Base-by-base conservation (phyloP, 2,329 filamentous ascomycete genomes). In the Rutstroemia sp. region DNA sequence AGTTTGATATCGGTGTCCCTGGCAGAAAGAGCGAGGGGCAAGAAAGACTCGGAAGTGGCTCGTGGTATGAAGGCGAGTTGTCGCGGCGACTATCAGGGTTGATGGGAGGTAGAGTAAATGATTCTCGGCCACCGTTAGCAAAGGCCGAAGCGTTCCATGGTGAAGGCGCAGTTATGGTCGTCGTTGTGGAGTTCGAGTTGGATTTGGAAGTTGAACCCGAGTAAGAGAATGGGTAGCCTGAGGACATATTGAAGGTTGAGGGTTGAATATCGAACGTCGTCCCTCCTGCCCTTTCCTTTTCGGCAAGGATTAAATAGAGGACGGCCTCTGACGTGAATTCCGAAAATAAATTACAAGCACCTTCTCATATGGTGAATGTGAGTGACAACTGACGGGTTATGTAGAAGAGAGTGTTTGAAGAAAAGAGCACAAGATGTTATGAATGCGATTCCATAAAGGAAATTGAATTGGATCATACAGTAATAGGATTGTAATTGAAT, bases 21-120 rank as follows among this genome's bases (percentile, higher is more conserved):
- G 45, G 47, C n/a, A 50, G 25, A 17, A 55, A 55, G 10, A 55
- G 45, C 23, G 52, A 48, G 21, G 52, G 27, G 8, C 46, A 50
- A 17, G 37, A 49, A 30, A 50, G 17, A 16, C 23, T 25, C 5
- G 52, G 25, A 14, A 47, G 52, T n/a, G 39, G 46, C 19, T 42
- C 52, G 21, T 47, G n/a, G 14, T 27, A 8, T 19, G 39, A 42
- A 17, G 39, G 39, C 12, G 45, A 44, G 19, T 37, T 30, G 27
- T 27, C 27, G 8, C 34, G 30, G 5, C 14, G 25, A 42, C 27
- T 49, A 27, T 45, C 2, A 6, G 12, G n/a, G 45, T 27, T 50
- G 7, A 55, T 50, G n/a, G 52, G 52, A 27, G 52, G 52, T 50
- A 55, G 23, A 17, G 25, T 50, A 12, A 50, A 34, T 19, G 38